Percentiles rank a stretch among this genome's conserved stretches.
Conservation (phyloP, 2,329 filamentous ascomycete genomes). For the Amphichorda felina region DNA sequence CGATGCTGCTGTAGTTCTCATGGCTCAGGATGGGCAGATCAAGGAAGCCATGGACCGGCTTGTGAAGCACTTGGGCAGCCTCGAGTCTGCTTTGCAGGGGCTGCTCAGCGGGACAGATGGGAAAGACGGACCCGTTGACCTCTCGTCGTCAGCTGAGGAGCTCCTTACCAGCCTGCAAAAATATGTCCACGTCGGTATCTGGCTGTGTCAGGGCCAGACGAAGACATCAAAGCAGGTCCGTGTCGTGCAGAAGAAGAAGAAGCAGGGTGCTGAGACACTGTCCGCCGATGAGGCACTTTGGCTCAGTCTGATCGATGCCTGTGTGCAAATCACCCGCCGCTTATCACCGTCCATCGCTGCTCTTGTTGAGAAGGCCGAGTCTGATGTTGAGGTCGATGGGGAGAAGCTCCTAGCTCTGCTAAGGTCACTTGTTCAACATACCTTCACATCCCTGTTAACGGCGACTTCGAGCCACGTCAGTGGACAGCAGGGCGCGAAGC, state of each 20-base stretch:
- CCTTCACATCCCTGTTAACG: conserved; percentile 76
- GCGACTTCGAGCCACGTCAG: conserved; percentile 48
- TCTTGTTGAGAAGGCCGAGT: conserved; percentile 12
- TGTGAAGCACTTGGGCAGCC: conserved; percentile 64
- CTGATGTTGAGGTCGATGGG: conserved; percentile 30
- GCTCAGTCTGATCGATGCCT: conserved; percentile 48
- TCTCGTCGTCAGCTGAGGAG: conserved; percentile 58
- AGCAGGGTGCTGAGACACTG: conserved; percentile 30
- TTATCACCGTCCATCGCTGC: conserved; percentile 43
- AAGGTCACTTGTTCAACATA: conserved; percentile 74
- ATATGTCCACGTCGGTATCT: conserved; percentile 86
- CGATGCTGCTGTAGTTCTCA: conserved; percentile 82
- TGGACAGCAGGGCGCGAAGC: conserved; percentile 15
- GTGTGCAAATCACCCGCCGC: conserved; percentile 51
- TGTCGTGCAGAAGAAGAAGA: conserved; percentile 38
- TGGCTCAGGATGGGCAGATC: conserved; percentile 79
- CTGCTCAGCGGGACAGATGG: conserved; percentile 43
- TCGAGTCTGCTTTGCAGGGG: conserved; percentile 68
- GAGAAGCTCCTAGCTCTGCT: conserved; percentile 55
- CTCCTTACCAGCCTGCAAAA: conserved; percentile 72
- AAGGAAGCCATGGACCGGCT: conserved; percentile 76
- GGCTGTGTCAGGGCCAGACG: conserved; percentile 83
- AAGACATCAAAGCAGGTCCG: conserved; percentile 40
- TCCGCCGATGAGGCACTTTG: conserved; percentile 44
- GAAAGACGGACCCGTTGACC: conserved; percentile 17